Evolutionary conservation across 306 rosid species (phyloP).

Genomic region (Carpinus fangiana): DNA sequence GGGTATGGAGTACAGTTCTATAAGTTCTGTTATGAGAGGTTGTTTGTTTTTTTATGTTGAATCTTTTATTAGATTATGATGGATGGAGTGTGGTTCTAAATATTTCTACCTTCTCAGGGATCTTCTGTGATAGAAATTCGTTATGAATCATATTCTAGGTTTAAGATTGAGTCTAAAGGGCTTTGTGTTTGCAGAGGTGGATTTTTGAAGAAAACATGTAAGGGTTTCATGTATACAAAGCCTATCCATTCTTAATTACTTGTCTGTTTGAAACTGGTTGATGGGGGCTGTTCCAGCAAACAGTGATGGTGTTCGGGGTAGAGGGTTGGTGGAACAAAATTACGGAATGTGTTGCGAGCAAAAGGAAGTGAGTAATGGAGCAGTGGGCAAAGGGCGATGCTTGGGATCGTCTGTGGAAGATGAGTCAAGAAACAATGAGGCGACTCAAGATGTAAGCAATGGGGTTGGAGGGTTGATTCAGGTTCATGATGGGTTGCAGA

Average conservation of each 20-base stretch:
- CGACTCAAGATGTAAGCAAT: constrained; percentile 33
- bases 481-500: constrained; percentile 43
- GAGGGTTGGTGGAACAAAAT: constrained; percentile 34
- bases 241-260: constrained; percentile 33
- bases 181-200: constrained; percentile 18
- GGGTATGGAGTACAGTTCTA: not conserved
- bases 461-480: constrained; percentile 39
- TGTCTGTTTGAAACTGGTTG: constrained; percentile 42
- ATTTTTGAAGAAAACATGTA: constrained; percentile 18
- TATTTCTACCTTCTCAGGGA: not conserved
- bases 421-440: constrained; percentile 34
- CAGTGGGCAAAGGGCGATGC: constrained; percentile 41
- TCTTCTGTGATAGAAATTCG: not conserved
- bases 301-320: constrained; percentile 25
- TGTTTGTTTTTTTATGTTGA: not conserved
- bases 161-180: not conserved
- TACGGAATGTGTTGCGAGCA: constrained; percentile 34
- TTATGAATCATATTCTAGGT: not conserved
- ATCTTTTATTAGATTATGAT: not conserved
- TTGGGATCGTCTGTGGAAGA: constrained; percentile 45
- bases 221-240: constrained; percentile 27
- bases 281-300: constrained; percentile 35
- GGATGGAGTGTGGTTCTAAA: not conserved
- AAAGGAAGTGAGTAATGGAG: constrained; percentile 33
- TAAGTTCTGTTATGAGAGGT: not conserved